Evolutionary conservation across 2,329 filamentous ascomycete genomes (phyloP).

Genomic region (Cytospora chrysosperma): DNA sequence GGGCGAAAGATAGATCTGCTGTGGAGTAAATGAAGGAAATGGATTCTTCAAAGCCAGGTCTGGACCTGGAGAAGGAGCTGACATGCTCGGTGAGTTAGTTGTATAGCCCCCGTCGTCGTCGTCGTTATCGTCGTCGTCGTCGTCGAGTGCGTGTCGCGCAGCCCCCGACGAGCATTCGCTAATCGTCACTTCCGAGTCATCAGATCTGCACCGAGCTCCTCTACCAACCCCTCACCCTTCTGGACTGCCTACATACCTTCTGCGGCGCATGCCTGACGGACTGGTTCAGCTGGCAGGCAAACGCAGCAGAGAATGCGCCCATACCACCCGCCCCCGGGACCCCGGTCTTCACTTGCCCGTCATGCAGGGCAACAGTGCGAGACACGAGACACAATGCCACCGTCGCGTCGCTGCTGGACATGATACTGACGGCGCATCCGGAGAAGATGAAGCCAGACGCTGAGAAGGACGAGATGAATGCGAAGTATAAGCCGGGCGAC

Average conservation of each 20-base stretch:
- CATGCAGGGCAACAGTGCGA: slow-evolving; percentile 83
- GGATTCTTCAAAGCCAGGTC: slow-evolving; percentile 50
- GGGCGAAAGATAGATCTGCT: slow-evolving; percentile 5
- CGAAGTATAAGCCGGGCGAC: slow-evolving; percentile 79
- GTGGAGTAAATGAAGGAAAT: slow-evolving; percentile 37
- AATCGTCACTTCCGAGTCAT: slow-evolving; percentile 38
- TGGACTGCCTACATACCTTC: slow-evolving; percentile 94
- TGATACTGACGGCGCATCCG: slow-evolving; percentile 80
- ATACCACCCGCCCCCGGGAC: slow-evolving; percentile 48
- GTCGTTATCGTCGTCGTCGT: too few species aligned
- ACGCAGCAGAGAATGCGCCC: slow-evolving; percentile 52
- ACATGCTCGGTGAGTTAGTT: slow-evolving; percentile 85
- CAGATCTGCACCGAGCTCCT: slow-evolving; percentile 97
- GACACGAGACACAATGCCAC: slow-evolving; percentile 89
- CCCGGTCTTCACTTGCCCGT: slow-evolving; percentile 78
- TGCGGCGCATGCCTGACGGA: slow-evolving; percentile 94
- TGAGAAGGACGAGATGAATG: slow-evolving; percentile 75
- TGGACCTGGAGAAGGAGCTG: slow-evolving; percentile 89
- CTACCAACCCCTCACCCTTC: slow-evolving; percentile 84
- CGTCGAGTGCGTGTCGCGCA: slow-evolving; percentile 1
- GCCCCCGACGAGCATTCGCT: slow-evolving; percentile 5
- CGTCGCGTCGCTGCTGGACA: slow-evolving; percentile 84
- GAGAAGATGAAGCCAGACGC: slow-evolving; percentile 65
- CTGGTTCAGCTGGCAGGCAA: slow-evolving; percentile 85
- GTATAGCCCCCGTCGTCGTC: slow-evolving; percentile 13